Conservation (phyloP, 306 rosid genomes). For the Citrullus mucosospermus region DNA sequence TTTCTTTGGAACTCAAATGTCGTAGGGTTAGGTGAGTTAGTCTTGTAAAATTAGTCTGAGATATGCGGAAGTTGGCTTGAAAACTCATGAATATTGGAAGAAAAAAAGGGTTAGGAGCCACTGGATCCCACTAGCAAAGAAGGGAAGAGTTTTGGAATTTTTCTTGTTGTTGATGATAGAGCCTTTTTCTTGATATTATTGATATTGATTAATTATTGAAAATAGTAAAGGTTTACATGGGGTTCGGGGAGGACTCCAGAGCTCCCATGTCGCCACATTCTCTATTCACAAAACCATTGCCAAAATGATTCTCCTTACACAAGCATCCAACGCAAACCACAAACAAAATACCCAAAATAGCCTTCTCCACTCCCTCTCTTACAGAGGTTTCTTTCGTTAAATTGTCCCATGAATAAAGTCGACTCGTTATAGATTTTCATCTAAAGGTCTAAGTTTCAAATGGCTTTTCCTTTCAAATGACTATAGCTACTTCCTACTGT, state of each 20-base stretch:
- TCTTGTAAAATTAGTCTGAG: no score
- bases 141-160: neutral
- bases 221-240: no score
- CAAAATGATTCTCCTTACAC: no score
- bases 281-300: no score
- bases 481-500: neutral
- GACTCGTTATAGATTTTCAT: no score
- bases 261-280: no score
- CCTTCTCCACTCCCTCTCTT: neutral
- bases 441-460: neutral
- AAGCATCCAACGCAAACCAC: neutral
- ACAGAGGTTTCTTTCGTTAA: neutral
- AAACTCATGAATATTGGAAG: no score
- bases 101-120: neutral
- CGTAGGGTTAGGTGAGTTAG: no score
- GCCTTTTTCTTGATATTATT: neutral
- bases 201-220: no score
- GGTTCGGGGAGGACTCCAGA: neutral
- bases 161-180: neutral
- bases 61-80: accelerated
- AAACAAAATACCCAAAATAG: neutral
- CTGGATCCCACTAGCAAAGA: neutral
- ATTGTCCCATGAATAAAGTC: neutral
- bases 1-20: no score
- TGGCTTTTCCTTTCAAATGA: neutral